Percentiles rank a stretch among this genome's conserved stretches.
phyloP scores from a whole-genome alignment of 208 protist species.

The Leishmania lainsoni region DNA sequence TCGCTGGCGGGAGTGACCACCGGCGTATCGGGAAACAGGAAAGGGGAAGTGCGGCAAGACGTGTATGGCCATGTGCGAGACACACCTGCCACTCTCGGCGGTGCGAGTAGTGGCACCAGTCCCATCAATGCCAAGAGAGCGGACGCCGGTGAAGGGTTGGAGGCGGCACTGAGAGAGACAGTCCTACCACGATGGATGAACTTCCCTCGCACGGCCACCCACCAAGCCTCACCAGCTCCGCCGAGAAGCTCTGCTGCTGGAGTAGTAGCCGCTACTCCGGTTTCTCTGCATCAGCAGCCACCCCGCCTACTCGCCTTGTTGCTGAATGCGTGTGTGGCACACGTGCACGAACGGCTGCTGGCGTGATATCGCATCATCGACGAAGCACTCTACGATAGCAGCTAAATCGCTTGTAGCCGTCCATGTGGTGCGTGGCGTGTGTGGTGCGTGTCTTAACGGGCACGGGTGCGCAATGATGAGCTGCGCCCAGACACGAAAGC shows the following conservation, averaged over 20 bases:
- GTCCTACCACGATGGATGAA: conserved; percentile 10
- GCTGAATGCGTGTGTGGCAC: conserved; percentile 28
- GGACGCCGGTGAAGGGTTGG: neutral
- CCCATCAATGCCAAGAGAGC: neutral
- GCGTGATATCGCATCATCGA: neutral
- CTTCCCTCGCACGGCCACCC: neutral
- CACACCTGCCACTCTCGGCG: neutral
- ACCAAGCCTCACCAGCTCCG: neutral
- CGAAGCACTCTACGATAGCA: neutral
- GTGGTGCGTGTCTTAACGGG: neutral
- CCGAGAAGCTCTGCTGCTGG: neutral
- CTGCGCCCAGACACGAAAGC: neutral
- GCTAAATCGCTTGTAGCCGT: neutral
- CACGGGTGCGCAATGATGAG: neutral
- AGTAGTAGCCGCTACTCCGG: neutral
- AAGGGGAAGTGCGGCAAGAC: neutral
- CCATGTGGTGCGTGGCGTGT: neutral
- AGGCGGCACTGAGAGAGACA: neutral
- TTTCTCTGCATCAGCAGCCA: conserved; percentile 1
- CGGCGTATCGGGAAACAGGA: neutral
- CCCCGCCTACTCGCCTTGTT: conserved; percentile 3
- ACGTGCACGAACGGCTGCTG: conserved; percentile 9
- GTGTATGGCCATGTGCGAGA: neutral
- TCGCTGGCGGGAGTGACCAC: neutral
- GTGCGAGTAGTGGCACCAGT: neutral